A percentile compares a stretch with the other conserved stretches of the same genome.
These are phyloP conservation scores for Colletotrichum cereale DNA, from an alignment of 2,329 filamentous ascomycete genomes.

Conservation along the genomic window DNA sequence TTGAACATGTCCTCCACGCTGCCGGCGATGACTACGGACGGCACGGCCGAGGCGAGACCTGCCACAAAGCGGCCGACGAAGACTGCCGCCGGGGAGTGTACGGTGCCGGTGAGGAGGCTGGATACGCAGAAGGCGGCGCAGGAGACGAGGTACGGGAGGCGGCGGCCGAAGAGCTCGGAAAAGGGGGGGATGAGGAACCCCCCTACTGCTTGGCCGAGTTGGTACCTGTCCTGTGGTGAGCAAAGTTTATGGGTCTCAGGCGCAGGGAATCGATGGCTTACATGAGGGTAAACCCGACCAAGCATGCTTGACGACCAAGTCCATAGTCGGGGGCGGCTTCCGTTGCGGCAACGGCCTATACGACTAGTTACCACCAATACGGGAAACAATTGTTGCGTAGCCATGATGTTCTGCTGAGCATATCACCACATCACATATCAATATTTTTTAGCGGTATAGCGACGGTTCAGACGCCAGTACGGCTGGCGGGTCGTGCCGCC, in stretches of 20 bases:
- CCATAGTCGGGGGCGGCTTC: slow-evolving; percentile 25
- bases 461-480: no score
- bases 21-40: slow-evolving; percentile 60
- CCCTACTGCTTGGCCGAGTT: slow-evolving; percentile 53
- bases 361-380: not conserved
- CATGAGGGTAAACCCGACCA: slow-evolving; percentile 47
- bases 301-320: slow-evolving; percentile 26
- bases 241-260: not conserved
- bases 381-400: not conserved
- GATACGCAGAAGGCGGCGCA: slow-evolving; percentile 49
- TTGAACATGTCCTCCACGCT: slow-evolving; percentile 65
- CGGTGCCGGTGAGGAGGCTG: slow-evolving; percentile 53
- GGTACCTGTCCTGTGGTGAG: slow-evolving; percentile 44
- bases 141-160: slow-evolving; percentile 50
- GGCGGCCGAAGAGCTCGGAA: slow-evolving; percentile 53
- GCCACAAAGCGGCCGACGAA: slow-evolving; percentile 57
- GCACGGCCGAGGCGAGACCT: slow-evolving; percentile 60
- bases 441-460: not conserved
- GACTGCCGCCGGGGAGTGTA: slow-evolving; percentile 51
- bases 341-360: slow-evolving; percentile 36
- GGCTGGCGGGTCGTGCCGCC: slow-evolving; percentile 15
- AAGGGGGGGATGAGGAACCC: slow-evolving; percentile 54
- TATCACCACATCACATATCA: not conserved
- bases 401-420: not conserved
- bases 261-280: slow-evolving; percentile 7